A percentile compares a stretch with the other conserved stretches of the same genome.
Evolutionary conservation across 192 early-diverging fungal genomes (phyloP).

Genomic region (Thoreauomyces humboldtii): DNA sequence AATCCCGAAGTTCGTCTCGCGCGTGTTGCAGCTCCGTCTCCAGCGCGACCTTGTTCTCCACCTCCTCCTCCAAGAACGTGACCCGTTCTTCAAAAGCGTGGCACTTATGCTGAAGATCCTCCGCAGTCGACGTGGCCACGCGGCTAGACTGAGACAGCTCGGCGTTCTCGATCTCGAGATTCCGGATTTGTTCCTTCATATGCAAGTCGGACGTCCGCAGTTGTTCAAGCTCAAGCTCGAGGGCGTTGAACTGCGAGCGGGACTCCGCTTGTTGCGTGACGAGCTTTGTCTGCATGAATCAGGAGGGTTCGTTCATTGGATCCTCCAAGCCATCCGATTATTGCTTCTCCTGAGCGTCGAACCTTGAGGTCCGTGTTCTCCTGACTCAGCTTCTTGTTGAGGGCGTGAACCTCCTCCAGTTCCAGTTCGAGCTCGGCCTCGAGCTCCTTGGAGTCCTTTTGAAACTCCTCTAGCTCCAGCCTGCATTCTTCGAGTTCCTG

Average conservation of each 20-base stretch:
- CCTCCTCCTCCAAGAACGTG: slow-evolving; percentile 3
- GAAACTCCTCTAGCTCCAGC: not conserved
- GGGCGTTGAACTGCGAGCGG: not conserved
- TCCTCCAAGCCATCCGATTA: no score
- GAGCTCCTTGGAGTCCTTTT: not conserved
- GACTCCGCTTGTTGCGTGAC: not conserved
- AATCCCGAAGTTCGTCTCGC: slow-evolving; percentile 7
- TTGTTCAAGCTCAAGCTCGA: not conserved
- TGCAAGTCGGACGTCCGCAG: not conserved
- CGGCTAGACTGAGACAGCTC: not conserved
- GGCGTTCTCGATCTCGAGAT: not conserved
- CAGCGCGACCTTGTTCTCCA: not conserved
- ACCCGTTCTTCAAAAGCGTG: not conserved
- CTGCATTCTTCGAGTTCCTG: not conserved
- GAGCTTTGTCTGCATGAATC: not conserved
- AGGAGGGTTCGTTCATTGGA: no score
- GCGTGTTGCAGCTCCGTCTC: not conserved
- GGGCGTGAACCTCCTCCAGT: not conserved
- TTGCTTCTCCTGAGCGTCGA: no score
- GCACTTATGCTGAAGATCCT: not conserved
- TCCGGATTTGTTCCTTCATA: not conserved
- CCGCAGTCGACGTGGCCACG: not conserved
- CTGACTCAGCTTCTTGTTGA: not conserved
- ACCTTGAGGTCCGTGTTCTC: not conserved
- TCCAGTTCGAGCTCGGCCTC: not conserved